These are phyloP conservation scores for Apiotrichum montevideense DNA, from an alignment of 1,284 basidiomycete species.

Conservation along the genomic window DNA sequence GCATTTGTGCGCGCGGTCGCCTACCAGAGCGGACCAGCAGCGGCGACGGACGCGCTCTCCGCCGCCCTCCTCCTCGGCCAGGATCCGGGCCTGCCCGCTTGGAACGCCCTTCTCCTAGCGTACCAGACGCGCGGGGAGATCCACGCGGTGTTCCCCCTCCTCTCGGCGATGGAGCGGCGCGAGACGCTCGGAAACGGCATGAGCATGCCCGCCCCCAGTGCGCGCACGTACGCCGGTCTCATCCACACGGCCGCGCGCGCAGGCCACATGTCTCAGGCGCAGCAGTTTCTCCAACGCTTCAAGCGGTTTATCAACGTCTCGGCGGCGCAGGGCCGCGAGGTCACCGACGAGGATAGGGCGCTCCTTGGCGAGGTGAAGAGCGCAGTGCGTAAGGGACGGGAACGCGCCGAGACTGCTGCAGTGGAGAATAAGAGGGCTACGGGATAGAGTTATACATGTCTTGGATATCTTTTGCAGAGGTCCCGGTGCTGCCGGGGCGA, in stretches of 20 bases:
- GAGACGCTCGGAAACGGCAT: background rate
- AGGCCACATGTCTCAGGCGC: constrained; percentile 2
- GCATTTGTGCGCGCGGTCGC: constrained; percentile 24
- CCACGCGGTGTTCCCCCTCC: constrained; percentile 17
- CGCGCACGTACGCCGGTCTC: constrained; percentile 12
- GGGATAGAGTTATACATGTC: too few species aligned
- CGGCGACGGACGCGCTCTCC: constrained; percentile 15
- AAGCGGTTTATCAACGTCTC: background rate
- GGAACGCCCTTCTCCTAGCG: constrained; percentile 21
- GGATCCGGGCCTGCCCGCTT: constrained; percentile 16
- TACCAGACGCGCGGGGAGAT: constrained; percentile 18
- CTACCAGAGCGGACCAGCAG: constrained; percentile 12
- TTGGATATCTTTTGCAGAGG: too few species aligned
- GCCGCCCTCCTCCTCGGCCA: constrained; percentile 12
- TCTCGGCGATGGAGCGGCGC: constrained; percentile 21
- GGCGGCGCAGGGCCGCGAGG: background rate
- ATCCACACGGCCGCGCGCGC: constrained; percentile 2
- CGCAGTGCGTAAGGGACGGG: background rate
- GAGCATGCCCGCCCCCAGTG: constrained; percentile 4
- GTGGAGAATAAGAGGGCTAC: too few species aligned
- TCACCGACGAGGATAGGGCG: background rate
- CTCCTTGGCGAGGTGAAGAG: background rate
- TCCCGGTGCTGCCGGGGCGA: too few species aligned
- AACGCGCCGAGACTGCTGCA: too few species aligned
- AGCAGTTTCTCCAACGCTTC: constrained; percentile 1